These are phyloP conservation scores for Colletotrichum eremochloae DNA, from an alignment of 2,329 filamentous ascomycete genomes.

Conservation along the genomic window DNA sequence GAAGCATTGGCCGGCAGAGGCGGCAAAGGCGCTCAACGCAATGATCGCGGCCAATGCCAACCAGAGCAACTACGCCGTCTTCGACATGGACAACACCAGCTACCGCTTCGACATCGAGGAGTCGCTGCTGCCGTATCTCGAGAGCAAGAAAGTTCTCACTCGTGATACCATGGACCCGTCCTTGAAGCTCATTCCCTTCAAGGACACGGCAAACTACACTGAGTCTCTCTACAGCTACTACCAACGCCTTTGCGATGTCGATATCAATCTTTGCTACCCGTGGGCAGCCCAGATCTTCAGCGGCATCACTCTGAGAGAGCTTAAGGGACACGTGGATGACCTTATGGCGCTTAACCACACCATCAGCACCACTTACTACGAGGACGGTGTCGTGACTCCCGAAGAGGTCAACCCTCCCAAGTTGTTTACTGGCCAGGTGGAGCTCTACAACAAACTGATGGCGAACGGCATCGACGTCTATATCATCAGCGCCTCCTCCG, in stretches of 20 bases:
- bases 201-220: slow-evolving; percentile 53
- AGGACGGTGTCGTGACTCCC: slow-evolving; percentile 49
- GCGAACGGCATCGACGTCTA: slow-evolving; percentile 59
- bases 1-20: slow-evolving; percentile 54
- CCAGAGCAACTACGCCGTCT: slow-evolving; percentile 55
- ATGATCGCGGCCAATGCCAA: slow-evolving; percentile 57
- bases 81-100: slow-evolving; percentile 62
- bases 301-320: slow-evolving; percentile 58
- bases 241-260: slow-evolving; percentile 57
- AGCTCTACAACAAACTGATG: slow-evolving; percentile 60
- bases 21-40: slow-evolving; percentile 51
- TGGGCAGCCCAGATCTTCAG: slow-evolving; percentile 58
- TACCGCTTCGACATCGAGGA: slow-evolving; percentile 59
- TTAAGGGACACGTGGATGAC: slow-evolving; percentile 62
- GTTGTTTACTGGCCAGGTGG: slow-evolving; percentile 56
- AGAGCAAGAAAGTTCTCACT: slow-evolving; percentile 56
- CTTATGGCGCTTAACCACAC: slow-evolving; percentile 58
- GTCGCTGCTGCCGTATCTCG: slow-evolving; percentile 58
- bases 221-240: slow-evolving; percentile 62
- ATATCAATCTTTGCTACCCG: slow-evolving; percentile 58
- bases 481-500: slow-evolving; percentile 56
- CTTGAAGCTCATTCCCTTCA: slow-evolving; percentile 58
- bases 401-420: slow-evolving; percentile 52
- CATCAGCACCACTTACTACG: slow-evolving; percentile 54
- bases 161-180: slow-evolving; percentile 56